These are phyloP conservation scores for Taphrina flavorubra DNA, from an alignment of 1,139 yeast species.

Conservation along the genomic window DNA sequence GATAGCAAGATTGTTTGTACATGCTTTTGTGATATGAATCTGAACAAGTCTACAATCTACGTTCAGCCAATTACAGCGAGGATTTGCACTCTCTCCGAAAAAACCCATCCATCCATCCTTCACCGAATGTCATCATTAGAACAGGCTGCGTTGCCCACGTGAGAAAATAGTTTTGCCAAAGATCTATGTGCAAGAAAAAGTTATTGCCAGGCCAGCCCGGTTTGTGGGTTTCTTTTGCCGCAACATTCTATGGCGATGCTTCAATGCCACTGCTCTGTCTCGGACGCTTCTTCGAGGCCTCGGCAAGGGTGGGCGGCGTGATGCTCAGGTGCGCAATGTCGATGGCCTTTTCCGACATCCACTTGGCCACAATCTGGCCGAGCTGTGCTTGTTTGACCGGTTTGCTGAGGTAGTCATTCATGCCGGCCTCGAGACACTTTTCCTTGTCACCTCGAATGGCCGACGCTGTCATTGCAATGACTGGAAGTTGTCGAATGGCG, in stretches of 20 bases:
- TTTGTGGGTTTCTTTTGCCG: background rate
- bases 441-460: conserved; percentile 64
- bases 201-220: background rate
- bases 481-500: conserved; percentile 48
- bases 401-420: conserved; percentile 62
- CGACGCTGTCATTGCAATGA: conserved; percentile 63
- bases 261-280: conserved; percentile 13
- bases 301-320: conserved; percentile 1
- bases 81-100: too few relatives aligned
- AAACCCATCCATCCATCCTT: too few relatives aligned
- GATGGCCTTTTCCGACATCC: conserved; percentile 41
- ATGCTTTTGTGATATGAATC: too few relatives aligned
- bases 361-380: conserved; percentile 41
- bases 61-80: background rate
- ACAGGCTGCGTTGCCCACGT: too few relatives aligned
- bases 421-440: conserved; percentile 60
- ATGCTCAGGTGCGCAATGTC: conserved; percentile 15
- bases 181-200: conserved; percentile 4
- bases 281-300: conserved; percentile 14
- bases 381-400: conserved; percentile 51
- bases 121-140: too few relatives aligned
- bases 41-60: background rate
- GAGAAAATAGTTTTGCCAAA: background rate
- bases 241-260: background rate
- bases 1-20: too few relatives aligned